Conservation (phyloP, 1,284 basidiomycete species). For the Taiwanofungus camphoratus region DNA sequence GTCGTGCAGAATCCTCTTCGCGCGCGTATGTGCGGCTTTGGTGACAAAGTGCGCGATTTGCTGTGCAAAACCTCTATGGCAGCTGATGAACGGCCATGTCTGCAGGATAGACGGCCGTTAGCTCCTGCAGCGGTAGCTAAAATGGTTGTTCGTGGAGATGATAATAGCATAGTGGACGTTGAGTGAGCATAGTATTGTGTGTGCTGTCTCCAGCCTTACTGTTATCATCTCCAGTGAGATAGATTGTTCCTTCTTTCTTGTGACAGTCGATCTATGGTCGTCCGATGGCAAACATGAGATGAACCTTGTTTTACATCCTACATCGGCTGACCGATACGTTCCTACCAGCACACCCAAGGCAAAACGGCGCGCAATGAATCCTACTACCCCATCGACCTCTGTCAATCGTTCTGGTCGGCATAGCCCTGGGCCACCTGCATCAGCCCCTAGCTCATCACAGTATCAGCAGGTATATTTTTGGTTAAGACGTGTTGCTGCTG, state of each 20-base stretch:
- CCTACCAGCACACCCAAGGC: conserved; percentile 50
- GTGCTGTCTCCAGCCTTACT: conserved; percentile 13
- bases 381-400: conserved; percentile 17
- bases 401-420: conserved; percentile 20
- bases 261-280: conserved; percentile 87
- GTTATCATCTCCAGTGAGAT: conserved; percentile 52
- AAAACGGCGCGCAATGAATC: conserved; percentile 31
- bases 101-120: conserved; percentile 82
- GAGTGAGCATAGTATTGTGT: conserved; percentile 49
- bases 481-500: neutral
- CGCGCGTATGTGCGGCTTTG: conserved; percentile 91
- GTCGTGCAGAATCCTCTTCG: conserved; percentile 83
- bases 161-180: conserved; percentile 65
- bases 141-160: conserved; percentile 65
- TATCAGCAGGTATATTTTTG: conserved; percentile 23
- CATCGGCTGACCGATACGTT: conserved; percentile 66
- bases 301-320: conserved; percentile 83
- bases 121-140: conserved; percentile 86
- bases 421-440: conserved; percentile 17
- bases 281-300: conserved; percentile 73
- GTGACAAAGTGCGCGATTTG: conserved; percentile 69
- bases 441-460: conserved; percentile 14
- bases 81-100: conserved; percentile 9
- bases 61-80: conserved; percentile 5
- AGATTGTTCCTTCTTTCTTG: conserved; percentile 80